Evolutionary conservation across 1,284 basidiomycete genomes (phyloP).

Genomic region (Sporisorium sorghi): DNA sequence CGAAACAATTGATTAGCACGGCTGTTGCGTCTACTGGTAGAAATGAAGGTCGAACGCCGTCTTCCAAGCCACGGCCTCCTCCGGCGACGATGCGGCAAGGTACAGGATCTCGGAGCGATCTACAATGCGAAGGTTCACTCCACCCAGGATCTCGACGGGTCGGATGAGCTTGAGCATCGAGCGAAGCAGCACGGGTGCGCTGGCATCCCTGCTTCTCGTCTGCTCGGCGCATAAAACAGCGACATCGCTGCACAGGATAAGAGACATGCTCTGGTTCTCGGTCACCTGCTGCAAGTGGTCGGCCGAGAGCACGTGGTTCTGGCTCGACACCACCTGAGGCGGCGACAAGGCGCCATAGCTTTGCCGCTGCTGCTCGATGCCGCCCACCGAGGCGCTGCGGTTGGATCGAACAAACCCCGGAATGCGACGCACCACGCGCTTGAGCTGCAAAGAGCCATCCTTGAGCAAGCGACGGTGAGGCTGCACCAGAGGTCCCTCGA

Average conservation of each 20-base stretch:
- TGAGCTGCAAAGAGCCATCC: conserved; percentile 79
- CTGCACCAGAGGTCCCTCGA: conserved; percentile 94
- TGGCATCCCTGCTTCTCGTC: conserved; percentile 19
- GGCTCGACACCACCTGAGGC: not conserved
- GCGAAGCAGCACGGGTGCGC: conserved; percentile 28
- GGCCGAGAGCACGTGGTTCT: conserved; percentile 77
- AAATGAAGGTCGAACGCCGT: conserved; percentile 57
- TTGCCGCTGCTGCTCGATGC: conserved; percentile 4
- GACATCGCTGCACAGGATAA: conserved; percentile 88
- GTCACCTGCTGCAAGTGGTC: conserved; percentile 79
- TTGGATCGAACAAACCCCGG: conserved; percentile 76
- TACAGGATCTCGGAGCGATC: conserved; percentile 55
- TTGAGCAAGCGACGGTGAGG: conserved; percentile 82
- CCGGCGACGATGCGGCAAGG: conserved; percentile 38
- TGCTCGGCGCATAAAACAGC: conserved; percentile 85
- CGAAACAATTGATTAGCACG: conserved; percentile 1
- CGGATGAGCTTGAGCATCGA: conserved; percentile 34
- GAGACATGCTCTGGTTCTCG: conserved; percentile 53
- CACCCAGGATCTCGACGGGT: conserved; percentile 48
- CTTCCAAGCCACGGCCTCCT: conserved; percentile 54
- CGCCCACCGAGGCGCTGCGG: conserved; percentile 26
- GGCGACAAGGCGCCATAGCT: conserved; percentile 11
- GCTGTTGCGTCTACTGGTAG: conserved; percentile 21
- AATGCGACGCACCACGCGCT: conserved; percentile 88
- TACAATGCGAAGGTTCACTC: conserved; percentile 51